Conservation (phyloP, 768 basidiomycete genomes). For the Podaxis mareebaensis region DNA sequence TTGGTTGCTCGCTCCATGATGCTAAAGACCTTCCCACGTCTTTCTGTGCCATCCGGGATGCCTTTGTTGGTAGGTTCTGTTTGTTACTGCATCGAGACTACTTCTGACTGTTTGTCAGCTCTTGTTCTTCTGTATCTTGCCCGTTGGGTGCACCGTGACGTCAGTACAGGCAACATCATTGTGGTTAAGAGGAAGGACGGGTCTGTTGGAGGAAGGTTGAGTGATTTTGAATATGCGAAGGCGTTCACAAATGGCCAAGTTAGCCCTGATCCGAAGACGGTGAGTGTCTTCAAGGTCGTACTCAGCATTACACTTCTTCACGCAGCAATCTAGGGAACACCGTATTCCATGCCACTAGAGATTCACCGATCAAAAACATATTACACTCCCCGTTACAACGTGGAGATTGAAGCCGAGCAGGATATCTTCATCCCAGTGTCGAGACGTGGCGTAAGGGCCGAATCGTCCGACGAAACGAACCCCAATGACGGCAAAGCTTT, state of each 20-base stretch:
- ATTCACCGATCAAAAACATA: background rate
- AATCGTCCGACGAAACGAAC: too few species aligned
- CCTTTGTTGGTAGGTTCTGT: background rate
- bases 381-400: background rate
- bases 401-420: background rate
- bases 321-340: conserved; percentile 12
- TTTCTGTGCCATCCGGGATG: too few species aligned
- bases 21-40: too few species aligned
- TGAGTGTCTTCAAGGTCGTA: background rate
- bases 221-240: conserved; percentile 15
- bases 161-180: conserved; percentile 11
- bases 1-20: too few species aligned
- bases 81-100: background rate
- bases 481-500: too few species aligned
- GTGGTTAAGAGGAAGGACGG: background rate
- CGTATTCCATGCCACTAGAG: conserved; percentile 16
- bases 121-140: conserved; percentile 14
- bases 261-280: conserved; percentile 9
- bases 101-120: background rate
- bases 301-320: background rate
- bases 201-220: background rate
- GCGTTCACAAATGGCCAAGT: background rate
- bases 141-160: conserved; percentile 14
- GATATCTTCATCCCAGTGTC: background rate
- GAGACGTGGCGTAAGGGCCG: background rate